Conservation (phyloP, 495 filamentous ascomycete species). For the Aspergillus mulundensis region DNA sequence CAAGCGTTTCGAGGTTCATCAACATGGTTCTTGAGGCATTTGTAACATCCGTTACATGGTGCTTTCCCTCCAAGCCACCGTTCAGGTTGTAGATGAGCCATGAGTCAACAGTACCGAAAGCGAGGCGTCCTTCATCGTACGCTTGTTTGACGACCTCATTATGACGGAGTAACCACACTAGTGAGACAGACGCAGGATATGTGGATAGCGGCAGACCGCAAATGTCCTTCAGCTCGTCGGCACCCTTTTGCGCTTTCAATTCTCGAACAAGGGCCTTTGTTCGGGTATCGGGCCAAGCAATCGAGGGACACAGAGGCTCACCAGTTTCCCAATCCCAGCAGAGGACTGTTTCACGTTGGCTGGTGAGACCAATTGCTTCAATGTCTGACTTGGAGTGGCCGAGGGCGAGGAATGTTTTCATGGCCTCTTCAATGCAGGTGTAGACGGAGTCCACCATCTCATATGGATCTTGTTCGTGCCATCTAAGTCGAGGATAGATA, state of each 20-base stretch:
- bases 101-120: slow-evolving; percentile 90
- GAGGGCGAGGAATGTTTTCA: slow-evolving; percentile 63
- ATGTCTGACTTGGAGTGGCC: slow-evolving; percentile 71
- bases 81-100: slow-evolving; percentile 93
- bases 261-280: slow-evolving; percentile 78
- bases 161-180: slow-evolving; percentile 80
- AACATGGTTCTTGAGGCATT: slow-evolving; percentile 97
- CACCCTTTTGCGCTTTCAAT: slow-evolving; percentile 60
- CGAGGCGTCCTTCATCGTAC: slow-evolving; percentile 73
- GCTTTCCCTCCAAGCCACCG: slow-evolving; percentile 64
- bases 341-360: slow-evolving; percentile 89
- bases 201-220: slow-evolving; percentile 90
- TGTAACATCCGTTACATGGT: slow-evolving; percentile 83
- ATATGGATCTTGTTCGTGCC: slow-evolving; percentile 89
- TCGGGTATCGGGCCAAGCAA: slow-evolving; percentile 92
- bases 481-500: slow-evolving; percentile 47
- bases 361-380: slow-evolving; percentile 86
- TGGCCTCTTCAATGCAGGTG: slow-evolving; percentile 79
- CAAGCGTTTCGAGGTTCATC: slow-evolving; percentile 81
- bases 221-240: slow-evolving; percentile 66
- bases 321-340: slow-evolving; percentile 89
- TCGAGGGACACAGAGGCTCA: slow-evolving; percentile 80
- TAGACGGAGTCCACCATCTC: slow-evolving; percentile 77
- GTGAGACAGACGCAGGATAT: slow-evolving; percentile 87
- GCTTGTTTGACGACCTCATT: slow-evolving; percentile 67